A percentile compares a stretch with the other conserved stretches of the same genome.
Evolutionary conservation across 2,329 filamentous ascomycete genomes (phyloP).

Genomic region (Pleomassaria siparia): DNA sequence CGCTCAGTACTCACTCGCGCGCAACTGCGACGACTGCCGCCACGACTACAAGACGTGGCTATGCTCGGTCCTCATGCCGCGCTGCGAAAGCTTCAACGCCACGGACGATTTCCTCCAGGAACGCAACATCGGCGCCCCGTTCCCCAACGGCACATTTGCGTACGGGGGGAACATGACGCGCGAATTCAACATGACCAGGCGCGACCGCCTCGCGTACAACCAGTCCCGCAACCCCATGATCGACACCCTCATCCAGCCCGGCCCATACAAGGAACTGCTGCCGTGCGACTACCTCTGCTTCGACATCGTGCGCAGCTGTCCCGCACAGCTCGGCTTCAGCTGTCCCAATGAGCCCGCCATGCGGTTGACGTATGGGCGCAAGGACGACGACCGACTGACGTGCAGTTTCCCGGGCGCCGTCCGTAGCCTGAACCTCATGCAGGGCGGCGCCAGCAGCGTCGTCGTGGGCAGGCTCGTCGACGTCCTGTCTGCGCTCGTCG

Average conservation of each 20-base stretch:
- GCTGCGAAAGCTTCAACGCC: conserved; percentile 80
- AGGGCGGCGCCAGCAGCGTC: conserved; percentile 8
- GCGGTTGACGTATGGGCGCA: conserved; percentile 28
- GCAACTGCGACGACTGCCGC: conserved; percentile 74
- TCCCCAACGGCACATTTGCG: conserved; percentile 63
- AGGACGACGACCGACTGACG: conserved; percentile 23
- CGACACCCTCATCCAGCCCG: conserved; percentile 70
- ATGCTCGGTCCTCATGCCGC: conserved; percentile 88
- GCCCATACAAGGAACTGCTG: conserved; percentile 90
- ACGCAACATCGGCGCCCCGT: conserved; percentile 70
- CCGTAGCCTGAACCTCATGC: conserved; percentile 35
- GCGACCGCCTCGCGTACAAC: conserved; percentile 47
- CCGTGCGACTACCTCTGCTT: conserved; percentile 90
- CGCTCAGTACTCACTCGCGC: conserved; percentile 78
- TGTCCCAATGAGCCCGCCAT: conserved; percentile 60
- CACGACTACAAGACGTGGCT: conserved; percentile 90
- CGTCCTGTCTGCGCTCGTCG: conserved; percentile 11
- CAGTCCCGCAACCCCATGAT: conserved; percentile 71
- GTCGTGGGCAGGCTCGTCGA: conserved; percentile 6
- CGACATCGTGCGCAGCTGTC: conserved; percentile 81
- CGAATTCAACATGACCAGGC: conserved; percentile 26
- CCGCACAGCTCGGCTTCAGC: conserved; percentile 70
- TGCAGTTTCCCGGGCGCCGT: conserved; percentile 48
- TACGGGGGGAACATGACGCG: conserved; percentile 9
- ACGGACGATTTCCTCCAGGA: conserved; percentile 55